phyloP scores from a whole-genome alignment of 2,329 filamentous ascomycete species.

The Diaporthe longicolla region DNA sequence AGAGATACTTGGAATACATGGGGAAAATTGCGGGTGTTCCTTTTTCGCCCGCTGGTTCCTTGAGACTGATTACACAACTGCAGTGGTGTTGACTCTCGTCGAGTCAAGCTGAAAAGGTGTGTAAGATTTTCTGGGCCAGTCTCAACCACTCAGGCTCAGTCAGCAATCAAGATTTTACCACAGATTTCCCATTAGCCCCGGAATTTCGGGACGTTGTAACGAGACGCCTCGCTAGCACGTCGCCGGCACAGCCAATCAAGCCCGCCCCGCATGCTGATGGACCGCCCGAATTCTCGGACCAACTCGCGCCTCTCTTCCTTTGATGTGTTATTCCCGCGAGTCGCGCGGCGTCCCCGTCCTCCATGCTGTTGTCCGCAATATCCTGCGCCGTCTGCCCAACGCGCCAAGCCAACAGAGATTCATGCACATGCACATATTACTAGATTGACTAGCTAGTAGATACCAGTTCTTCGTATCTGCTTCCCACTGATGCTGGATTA shows the following conservation, averaged over 20 bases:
- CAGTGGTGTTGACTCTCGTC: background rate
- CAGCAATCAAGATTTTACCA: conserved; percentile 19
- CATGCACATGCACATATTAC: conserved; percentile 16
- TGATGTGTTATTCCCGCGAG: conserved; percentile 7
- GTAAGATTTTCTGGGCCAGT: background rate
- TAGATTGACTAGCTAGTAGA: background rate
- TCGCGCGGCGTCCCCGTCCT: conserved; percentile 23
- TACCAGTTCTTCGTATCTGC: background rate
- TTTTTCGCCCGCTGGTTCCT: no score
- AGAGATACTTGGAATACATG: no score
- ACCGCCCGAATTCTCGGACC: conserved; percentile 34
- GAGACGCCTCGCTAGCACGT: conserved; percentile 9
- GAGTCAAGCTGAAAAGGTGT: no score
- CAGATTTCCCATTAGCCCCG: conserved; percentile 32
- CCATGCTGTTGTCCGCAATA: conserved; percentile 9
- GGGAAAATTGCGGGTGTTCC: no score
- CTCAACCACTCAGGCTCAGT: background rate
- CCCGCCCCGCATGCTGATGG: background rate
- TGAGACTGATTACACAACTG: background rate
- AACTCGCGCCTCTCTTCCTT: conserved; percentile 13
- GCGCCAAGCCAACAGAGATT: conserved; percentile 11
- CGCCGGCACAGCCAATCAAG: conserved; percentile 21
- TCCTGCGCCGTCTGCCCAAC: conserved; percentile 1
- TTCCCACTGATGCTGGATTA: background rate
- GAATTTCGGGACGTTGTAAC: conserved; percentile 33